A percentile compares a stretch with the other conserved stretches of the same genome.
Evolutionary conservation across 2,329 filamentous ascomycete genomes (phyloP).

Genomic region (Colletotrichum musicola): DNA sequence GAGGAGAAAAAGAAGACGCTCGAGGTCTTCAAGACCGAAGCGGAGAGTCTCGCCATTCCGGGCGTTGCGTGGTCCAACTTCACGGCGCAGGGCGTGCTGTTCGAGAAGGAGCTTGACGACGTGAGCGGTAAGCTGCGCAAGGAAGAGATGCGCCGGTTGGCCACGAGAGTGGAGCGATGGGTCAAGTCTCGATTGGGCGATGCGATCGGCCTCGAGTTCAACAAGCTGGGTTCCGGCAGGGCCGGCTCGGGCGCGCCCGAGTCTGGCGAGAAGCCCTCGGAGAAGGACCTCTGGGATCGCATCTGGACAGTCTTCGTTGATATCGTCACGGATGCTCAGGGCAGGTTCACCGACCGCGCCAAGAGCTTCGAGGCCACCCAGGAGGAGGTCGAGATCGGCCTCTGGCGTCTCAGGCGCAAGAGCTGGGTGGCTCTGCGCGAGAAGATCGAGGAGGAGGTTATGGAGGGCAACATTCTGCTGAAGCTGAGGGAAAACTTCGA

Average conservation of each 20-base stretch:
- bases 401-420: slow-evolving; percentile 94
- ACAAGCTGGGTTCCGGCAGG: slow-evolving; percentile 90
- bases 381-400: slow-evolving; percentile 90
- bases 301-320: slow-evolving; percentile 89
- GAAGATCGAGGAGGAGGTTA: slow-evolving; percentile 96
- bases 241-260: slow-evolving; percentile 86
- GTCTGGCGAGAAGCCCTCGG: slow-evolving; percentile 78
- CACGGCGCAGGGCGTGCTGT: slow-evolving; percentile 81
- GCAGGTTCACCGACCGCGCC: slow-evolving; percentile 86
- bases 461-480: slow-evolving; percentile 94
- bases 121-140: slow-evolving; percentile 87
- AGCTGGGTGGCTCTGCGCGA: slow-evolving; percentile 92
- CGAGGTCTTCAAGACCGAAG: slow-evolving; percentile 80
- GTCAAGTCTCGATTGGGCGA: slow-evolving; percentile 90
- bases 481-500: slow-evolving; percentile 99
- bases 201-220: slow-evolving; percentile 92
- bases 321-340: slow-evolving; percentile 87
- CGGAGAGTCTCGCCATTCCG: slow-evolving; percentile 79
- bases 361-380: slow-evolving; percentile 93
- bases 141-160: slow-evolving; percentile 95
- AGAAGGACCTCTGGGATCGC: slow-evolving; percentile 95
- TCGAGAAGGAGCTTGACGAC: slow-evolving; percentile 91
- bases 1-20: slow-evolving; percentile 83
- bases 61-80: slow-evolving; percentile 91
- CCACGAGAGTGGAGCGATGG: slow-evolving; percentile 93